phyloP scores from a whole-genome alignment of 306 rosid genomes.

The Lagenaria siceraria region DNA sequence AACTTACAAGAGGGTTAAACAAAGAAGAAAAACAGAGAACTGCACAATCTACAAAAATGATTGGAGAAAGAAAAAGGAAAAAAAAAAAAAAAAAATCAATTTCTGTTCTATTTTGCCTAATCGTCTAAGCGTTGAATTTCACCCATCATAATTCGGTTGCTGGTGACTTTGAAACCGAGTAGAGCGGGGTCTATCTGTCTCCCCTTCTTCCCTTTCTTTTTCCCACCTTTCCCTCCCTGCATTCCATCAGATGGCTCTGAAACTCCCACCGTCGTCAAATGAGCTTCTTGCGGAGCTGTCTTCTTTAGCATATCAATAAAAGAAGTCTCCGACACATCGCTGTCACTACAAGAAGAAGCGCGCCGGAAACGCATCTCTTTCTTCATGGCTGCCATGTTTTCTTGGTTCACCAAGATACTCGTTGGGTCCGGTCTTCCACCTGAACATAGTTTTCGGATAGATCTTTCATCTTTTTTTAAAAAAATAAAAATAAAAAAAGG shows the following conservation, averaged over 20 bases:
- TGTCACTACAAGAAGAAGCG: slow-evolving; percentile 27
- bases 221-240: slow-evolving; percentile 36
- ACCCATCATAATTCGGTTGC: slow-evolving; percentile 55
- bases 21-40: background rate
- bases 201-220: slow-evolving; percentile 50
- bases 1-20: background rate
- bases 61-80: background rate
- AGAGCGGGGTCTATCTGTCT: slow-evolving; percentile 48
- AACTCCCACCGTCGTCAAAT: slow-evolving; percentile 2
- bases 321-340: slow-evolving; percentile 38
- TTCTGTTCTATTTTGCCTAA: background rate
- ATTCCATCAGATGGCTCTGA: slow-evolving; percentile 24
- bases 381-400: slow-evolving; percentile 17
- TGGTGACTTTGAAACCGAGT: slow-evolving; percentile 50
- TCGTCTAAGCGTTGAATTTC: slow-evolving; percentile 49
- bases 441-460: slow-evolving; percentile 1
- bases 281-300: slow-evolving; percentile 20
- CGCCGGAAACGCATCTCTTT: slow-evolving; percentile 23
- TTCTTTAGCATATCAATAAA: slow-evolving; percentile 50
- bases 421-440: slow-evolving; percentile 26
- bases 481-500: too few relatives aligned
- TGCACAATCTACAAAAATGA: slow-evolving; percentile 10
- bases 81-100: background rate
- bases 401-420: slow-evolving; percentile 13
- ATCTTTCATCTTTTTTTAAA: background rate